These are phyloP conservation scores for Akanthomyces dipterigenus DNA, from an alignment of 2,329 filamentous ascomycete species.

Conservation along the genomic window DNA sequence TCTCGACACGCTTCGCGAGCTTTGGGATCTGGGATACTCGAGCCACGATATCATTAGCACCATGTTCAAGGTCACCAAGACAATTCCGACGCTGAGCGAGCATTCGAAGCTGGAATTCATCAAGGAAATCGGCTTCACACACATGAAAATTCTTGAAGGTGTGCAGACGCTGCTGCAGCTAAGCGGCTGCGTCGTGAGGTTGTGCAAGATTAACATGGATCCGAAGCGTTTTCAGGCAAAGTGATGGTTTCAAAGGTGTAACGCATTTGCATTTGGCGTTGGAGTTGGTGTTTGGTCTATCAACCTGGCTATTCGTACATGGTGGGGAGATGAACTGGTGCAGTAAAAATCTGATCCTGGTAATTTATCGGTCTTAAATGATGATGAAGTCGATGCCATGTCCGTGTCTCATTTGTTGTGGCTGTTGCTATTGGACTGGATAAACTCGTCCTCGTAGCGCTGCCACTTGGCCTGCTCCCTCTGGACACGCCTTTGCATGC, in stretches of 20 bases:
- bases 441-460: constrained; percentile 55
- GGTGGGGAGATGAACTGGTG: not conserved
- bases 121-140: constrained; percentile 96
- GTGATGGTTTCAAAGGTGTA: constrained; percentile 20
- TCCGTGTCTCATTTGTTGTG: constrained; percentile 14
- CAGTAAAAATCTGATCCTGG: not conserved
- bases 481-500: constrained; percentile 56
- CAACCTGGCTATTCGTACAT: constrained; percentile 10
- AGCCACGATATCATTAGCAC: constrained; percentile 98
- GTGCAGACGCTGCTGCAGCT: constrained; percentile 92
- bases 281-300: constrained; percentile 18
- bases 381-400: not conserved
- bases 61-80: constrained; percentile 98
- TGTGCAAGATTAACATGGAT: constrained; percentile 97
- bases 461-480: constrained; percentile 64
- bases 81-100: constrained; percentile 83
- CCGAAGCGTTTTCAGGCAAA: constrained; percentile 63
- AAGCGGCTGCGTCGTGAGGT: constrained; percentile 81
- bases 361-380: not conserved
- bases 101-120: constrained; percentile 96
- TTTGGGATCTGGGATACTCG: constrained; percentile 95
- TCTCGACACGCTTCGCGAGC: constrained; percentile 76
- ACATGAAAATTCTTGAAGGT: constrained; percentile 98
- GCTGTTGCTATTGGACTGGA: constrained; percentile 14
- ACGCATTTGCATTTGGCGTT: constrained; percentile 25